These are phyloP conservation scores for Cordyceps cateniannulata DNA, from an alignment of 2,329 filamentous ascomycete genomes.

Conservation along the genomic window DNA sequence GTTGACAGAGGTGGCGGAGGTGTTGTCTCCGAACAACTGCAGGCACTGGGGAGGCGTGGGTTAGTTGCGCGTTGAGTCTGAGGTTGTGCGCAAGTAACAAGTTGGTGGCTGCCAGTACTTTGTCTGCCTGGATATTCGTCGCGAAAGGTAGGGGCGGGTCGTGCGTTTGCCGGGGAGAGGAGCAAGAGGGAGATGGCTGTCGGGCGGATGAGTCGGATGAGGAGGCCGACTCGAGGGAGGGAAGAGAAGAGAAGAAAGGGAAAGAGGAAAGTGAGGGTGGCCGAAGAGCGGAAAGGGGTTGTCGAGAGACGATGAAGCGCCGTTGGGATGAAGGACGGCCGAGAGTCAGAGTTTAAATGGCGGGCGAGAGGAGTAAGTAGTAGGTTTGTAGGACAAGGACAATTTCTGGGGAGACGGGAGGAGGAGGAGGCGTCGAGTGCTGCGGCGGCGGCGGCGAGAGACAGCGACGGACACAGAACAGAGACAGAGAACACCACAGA, in stretches of 20 bases:
- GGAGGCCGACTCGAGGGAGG: not conserved
- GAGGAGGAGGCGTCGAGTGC: not conserved
- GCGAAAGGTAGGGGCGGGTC: not conserved
- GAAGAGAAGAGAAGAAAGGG: not conserved
- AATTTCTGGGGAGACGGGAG: not conserved
- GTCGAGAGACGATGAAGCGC: not conserved
- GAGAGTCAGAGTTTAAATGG: not conserved
- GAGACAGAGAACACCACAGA: not conserved
- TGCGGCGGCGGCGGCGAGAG: not conserved
- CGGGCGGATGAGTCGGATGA: not conserved
- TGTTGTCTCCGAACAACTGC: too few relatives aligned
- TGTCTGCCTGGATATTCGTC: not conserved
- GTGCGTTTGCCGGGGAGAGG: not conserved
- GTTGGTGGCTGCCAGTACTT: not conserved
- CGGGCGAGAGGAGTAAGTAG: not conserved
- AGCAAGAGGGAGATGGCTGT: not conserved
- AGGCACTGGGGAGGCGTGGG: not conserved
- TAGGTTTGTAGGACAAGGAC: not conserved
- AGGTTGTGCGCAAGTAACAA: not conserved
- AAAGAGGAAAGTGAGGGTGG: not conserved
- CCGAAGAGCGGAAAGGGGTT: not conserved
- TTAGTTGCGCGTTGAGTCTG: not conserved
- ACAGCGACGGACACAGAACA: not conserved
- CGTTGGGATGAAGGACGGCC: slow-evolving; percentile 3
- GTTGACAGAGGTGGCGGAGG: not conserved